phyloP scores from a whole-genome alignment of 352 stramenopile genomes.

The Phytopythium helicoides region DNA sequence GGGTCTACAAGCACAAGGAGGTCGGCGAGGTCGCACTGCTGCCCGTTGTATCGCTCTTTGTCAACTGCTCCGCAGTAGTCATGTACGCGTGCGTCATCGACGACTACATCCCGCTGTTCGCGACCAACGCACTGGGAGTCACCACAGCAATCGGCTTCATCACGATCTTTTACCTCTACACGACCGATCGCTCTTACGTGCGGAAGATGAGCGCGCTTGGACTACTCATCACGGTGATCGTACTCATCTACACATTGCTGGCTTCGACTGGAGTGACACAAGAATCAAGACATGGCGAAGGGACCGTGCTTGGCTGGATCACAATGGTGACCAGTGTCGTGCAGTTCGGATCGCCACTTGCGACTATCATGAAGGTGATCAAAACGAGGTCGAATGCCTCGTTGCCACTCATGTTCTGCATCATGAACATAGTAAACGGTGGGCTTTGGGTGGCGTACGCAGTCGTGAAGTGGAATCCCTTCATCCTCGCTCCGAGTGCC shows the following conservation, averaged over 20 bases:
- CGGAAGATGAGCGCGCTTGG: constrained; percentile 16
- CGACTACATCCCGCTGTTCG: constrained; percentile 32
- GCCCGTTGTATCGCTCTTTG: constrained; percentile 20
- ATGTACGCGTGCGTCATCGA: constrained; percentile 28
- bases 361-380: constrained; percentile 40
- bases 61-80: constrained; percentile 19
- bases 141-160: constrained; percentile 35
- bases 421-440: constrained; percentile 43
- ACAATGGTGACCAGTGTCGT: constrained; percentile 30
- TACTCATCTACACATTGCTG: constrained; percentile 26
- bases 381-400: constrained; percentile 39
- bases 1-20: constrained; percentile 21
- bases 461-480: constrained; percentile 32
- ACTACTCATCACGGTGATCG: constrained; percentile 18
- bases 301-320: constrained; percentile 38
- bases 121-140: constrained; percentile 23
- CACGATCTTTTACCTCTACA: constrained; percentile 33
- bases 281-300: constrained; percentile 26
- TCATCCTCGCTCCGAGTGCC: constrained; percentile 36
- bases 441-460: constrained; percentile 46
- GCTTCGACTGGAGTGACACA: constrained; percentile 17
- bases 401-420: constrained; percentile 44
- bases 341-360: constrained; percentile 42
- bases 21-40: constrained; percentile 22
- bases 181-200: constrained; percentile 20